These are phyloP conservation scores for Pichia californica DNA, from an alignment of 805 yeast genomes.

Conservation along the genomic window DNA sequence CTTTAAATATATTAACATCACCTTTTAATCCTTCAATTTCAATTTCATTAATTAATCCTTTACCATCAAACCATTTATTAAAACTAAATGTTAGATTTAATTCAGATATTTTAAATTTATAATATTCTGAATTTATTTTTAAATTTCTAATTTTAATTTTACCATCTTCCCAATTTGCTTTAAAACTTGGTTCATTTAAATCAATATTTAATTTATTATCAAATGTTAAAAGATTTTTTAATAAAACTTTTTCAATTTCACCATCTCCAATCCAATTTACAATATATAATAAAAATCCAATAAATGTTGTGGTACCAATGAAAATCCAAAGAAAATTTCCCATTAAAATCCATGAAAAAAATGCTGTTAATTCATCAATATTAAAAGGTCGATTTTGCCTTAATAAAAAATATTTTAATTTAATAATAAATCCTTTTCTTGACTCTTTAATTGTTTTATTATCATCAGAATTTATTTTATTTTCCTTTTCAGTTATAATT, in stretches of 20 bases:
- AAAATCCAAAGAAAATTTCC: slow-evolving; percentile 50
- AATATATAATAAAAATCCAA: slow-evolving; percentile 39
- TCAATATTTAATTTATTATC: slow-evolving; percentile 28
- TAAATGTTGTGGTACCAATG: slow-evolving; percentile 53
- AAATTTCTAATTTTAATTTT: slow-evolving; percentile 40
- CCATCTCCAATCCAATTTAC: slow-evolving; percentile 31
- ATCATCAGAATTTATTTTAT: not conserved
- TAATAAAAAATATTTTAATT: slow-evolving; percentile 39
- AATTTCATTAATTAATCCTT: slow-evolving; percentile 43
- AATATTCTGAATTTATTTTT: slow-evolving; percentile 18
- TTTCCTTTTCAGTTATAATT: not conserved
- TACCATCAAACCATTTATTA: slow-evolving; percentile 50
- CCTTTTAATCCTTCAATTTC: slow-evolving; percentile 46
- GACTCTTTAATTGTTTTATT: not conserved
- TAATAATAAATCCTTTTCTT: not conserved
- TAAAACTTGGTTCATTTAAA: slow-evolving; percentile 29
- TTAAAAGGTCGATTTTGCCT: slow-evolving; percentile 44
- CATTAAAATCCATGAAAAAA: slow-evolving; percentile 51
- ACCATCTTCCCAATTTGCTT: slow-evolving; percentile 44
- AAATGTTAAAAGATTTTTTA: slow-evolving; percentile 27
- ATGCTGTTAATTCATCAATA: slow-evolving; percentile 46
- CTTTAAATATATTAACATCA: slow-evolving; percentile 15
- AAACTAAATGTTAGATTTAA: slow-evolving; percentile 42
- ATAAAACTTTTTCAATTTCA: slow-evolving; percentile 20
- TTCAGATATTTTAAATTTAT: slow-evolving; percentile 35